phyloP scores from a whole-genome alignment of 179 eudicot species.

The Spinacia oleracea region DNA sequence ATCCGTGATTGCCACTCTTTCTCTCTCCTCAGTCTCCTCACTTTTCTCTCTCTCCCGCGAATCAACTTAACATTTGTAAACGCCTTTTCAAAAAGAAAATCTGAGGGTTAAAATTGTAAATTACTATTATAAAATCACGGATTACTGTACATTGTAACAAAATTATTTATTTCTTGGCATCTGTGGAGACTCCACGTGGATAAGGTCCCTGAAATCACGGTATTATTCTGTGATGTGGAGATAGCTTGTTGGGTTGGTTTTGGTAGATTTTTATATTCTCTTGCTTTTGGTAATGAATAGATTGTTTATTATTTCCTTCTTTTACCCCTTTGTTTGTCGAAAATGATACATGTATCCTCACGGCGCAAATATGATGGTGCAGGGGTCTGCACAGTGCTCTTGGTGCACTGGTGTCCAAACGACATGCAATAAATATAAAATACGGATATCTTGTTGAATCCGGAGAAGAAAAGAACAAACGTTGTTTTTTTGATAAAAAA shows the following conservation, averaged over 20 bases:
- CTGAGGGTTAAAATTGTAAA: neutral
- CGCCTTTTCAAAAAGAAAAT: conserved; percentile 10
- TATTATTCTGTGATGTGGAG: neutral
- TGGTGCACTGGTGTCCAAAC: too few species aligned
- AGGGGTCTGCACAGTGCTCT: too few species aligned
- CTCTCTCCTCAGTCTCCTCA: too few species aligned
- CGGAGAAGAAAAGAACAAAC: too few species aligned
- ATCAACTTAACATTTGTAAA: neutral
- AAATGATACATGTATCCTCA: too few species aligned
- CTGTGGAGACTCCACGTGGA: neutral
- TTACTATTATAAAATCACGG: neutral
- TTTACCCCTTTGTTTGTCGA: neutral
- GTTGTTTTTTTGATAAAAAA: too few species aligned
- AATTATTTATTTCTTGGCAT: conserved; percentile 1
- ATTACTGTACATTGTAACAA: neutral
- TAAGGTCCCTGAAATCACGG: neutral
- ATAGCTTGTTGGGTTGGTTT: neutral
- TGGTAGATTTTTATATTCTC: neutral
- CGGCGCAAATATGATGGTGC: too few species aligned
- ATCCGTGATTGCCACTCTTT: neutral
- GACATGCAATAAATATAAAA: too few species aligned
- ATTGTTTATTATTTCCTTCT: neutral
- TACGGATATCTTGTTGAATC: too few species aligned
- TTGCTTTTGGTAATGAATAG: neutral
- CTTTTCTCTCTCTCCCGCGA: conserved; percentile 12